Evolutionary conservation across 305 asterid genomes (phyloP).

Genomic region (Solanum chacoense): DNA sequence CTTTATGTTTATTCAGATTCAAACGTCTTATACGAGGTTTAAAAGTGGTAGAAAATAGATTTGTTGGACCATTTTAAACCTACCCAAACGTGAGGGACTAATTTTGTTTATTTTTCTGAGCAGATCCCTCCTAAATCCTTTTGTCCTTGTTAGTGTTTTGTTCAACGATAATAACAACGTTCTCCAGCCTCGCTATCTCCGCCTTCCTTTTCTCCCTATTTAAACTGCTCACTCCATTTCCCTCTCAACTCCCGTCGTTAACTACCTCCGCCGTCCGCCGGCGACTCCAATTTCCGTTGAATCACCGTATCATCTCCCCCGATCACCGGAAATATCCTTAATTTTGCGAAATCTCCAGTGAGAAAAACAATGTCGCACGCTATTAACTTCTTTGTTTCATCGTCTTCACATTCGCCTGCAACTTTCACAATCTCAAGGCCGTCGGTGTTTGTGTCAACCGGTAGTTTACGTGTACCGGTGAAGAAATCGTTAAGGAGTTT

Average conservation of each 20-base stretch:
- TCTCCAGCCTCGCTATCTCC: background rate
- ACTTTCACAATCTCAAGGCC: constrained; percentile 23
- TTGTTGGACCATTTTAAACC: background rate
- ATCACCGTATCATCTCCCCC: background rate
- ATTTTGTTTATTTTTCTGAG: background rate
- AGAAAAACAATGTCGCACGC: constrained; percentile 46
- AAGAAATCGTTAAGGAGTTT: constrained; percentile 14
- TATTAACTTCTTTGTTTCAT: constrained; percentile 41
- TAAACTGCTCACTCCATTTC: background rate
- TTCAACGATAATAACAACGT: background rate
- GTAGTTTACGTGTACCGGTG: constrained; percentile 24
- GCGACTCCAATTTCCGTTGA: background rate
- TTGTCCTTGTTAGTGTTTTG: background rate
- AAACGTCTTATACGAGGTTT: background rate
- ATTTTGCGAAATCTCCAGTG: background rate
- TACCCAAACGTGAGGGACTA: background rate
- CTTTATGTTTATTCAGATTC: too few relatives aligned
- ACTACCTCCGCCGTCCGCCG: background rate
- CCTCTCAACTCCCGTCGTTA: background rate
- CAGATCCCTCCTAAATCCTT: background rate
- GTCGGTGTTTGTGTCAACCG: constrained; percentile 15
- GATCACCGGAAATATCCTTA: background rate
- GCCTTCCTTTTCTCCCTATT: background rate
- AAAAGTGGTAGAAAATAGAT: background rate
- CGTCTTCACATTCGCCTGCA: constrained; percentile 32